These are phyloP conservation scores for Jacaranda copaia DNA, from an alignment of 257 asterid genomes.

Conservation along the genomic window DNA sequence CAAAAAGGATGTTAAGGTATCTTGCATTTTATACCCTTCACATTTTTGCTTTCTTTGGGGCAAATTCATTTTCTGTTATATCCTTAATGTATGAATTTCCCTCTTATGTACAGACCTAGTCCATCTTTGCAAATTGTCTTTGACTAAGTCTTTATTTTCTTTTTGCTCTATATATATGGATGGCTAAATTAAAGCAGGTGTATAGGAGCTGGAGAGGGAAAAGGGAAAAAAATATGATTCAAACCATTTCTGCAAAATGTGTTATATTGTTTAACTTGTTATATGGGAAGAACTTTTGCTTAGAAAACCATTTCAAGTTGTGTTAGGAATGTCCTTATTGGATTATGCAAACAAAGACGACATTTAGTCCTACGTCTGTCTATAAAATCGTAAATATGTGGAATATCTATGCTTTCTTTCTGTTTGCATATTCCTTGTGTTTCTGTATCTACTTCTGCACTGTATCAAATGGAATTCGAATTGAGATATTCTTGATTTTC, in stretches of 20 bases:
- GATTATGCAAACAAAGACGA: too few species aligned
- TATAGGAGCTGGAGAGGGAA: background rate
- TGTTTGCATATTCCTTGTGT: too few species aligned
- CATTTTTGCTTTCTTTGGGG: slow-evolving; percentile 17
- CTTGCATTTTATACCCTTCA: background rate
- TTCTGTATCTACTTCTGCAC: background rate
- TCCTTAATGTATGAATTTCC: background rate
- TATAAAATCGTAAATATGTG: too few species aligned
- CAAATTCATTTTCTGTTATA: background rate
- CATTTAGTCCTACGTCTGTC: too few species aligned
- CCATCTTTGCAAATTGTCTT: background rate
- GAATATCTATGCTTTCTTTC: too few species aligned
- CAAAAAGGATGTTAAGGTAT: slow-evolving; percentile 69
- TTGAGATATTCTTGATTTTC: slow-evolving; percentile 16
- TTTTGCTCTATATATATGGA: background rate
- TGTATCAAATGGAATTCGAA: background rate
- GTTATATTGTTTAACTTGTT: background rate
- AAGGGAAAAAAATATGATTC: background rate
- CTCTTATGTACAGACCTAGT: background rate
- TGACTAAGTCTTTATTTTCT: background rate
- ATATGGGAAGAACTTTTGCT: too few species aligned
- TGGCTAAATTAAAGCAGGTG: background rate
- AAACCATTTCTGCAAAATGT: background rate
- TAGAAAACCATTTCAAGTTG: too few species aligned
- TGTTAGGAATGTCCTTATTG: too few species aligned